Base-by-base conservation (phyloP, 2,329 filamentous ascomycete genomes). In the Pseudogymnoascus sp. region DNA sequence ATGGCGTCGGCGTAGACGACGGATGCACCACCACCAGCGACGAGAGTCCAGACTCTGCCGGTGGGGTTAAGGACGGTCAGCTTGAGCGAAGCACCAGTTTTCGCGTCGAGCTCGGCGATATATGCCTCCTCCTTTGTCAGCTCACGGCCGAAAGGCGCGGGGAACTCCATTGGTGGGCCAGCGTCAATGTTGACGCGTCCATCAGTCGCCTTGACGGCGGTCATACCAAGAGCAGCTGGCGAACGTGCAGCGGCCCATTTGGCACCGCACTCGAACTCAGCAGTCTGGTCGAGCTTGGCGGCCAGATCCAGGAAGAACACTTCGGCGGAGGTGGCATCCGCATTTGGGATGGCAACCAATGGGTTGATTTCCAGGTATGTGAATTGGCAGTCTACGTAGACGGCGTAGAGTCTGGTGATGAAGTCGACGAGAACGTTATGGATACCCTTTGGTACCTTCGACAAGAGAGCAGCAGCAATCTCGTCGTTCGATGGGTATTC, bases 331-430 rank as follows among this genome's bases (percentile, higher is more conserved):
- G 93, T 98, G 75, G 85, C 89, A 72, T 93, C 88, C 70, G 85
- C 89, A 78, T 98, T 98, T 78, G 95, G 95, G 73, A 99, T 93
- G 76, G 97, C 95, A 66, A 99, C 95, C 68, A 99, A 83, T 71
- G 95, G 95, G 87, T 99, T 99, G 84, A 99, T 99, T 81, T 99
- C 95, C 72, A 99, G 91, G 83, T 99, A 99, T 75, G 95, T 98
- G 86, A 99, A 99, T 81, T 99, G 95, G 87, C 91, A 96, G 84
- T 99, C 95, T 69, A 98, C 95, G 75, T 98, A 99, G 81, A 99
- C 95, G 72, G 93, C 95, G 77, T 99, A 99, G 70, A 99, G 85
- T 73, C 95, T 89, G 74, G 91, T 91, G 82, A 99, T 99, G 85
- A 99, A 99, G 85, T 99, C 95, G 67, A 99, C 90, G 65, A 99